These are phyloP conservation scores for Solidago caesia DNA, from an alignment of 129 eudicot species.

Conservation along the genomic window DNA sequence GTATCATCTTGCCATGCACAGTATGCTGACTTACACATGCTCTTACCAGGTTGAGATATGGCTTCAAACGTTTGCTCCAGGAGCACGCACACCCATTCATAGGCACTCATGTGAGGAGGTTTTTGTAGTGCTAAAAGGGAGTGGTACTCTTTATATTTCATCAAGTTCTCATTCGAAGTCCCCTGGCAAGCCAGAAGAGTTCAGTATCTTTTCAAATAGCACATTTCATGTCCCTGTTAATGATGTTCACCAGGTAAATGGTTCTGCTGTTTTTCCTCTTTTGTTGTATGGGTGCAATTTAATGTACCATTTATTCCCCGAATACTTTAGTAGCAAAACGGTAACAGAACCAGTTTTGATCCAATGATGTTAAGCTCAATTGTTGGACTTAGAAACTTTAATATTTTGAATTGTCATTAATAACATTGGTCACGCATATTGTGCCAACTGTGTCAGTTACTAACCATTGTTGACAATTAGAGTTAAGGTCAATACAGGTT, in stretches of 20 bases:
- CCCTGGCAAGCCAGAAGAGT: constrained; percentile 76
- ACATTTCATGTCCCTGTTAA: constrained; percentile 80
- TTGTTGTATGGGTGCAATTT: background rate
- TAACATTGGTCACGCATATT: background rate
- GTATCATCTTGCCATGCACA: background rate
- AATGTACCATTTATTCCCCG: background rate
- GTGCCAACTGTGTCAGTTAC: background rate
- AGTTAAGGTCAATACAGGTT: background rate
- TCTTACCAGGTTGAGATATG: constrained; percentile 71
- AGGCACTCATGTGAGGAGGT: constrained; percentile 94
- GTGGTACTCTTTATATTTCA: constrained; percentile 77
- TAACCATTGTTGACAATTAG: background rate
- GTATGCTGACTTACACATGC: background rate
- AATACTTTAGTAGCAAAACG: background rate
- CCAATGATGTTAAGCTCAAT: background rate
- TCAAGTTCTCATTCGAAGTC: constrained; percentile 52
- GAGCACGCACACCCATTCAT: constrained; percentile 78
- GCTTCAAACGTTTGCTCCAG: constrained; percentile 86
- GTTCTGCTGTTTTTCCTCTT: background rate
- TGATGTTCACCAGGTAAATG: constrained; percentile 88
- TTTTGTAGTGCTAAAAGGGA: constrained; percentile 79
- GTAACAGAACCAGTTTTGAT: background rate
- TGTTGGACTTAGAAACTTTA: background rate
- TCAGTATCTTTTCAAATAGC: constrained; percentile 60
- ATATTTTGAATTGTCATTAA: background rate